These are phyloP conservation scores for Globisporangium irregulare DNA, from an alignment of 352 stramenopile genomes.

Conservation along the genomic window DNA sequence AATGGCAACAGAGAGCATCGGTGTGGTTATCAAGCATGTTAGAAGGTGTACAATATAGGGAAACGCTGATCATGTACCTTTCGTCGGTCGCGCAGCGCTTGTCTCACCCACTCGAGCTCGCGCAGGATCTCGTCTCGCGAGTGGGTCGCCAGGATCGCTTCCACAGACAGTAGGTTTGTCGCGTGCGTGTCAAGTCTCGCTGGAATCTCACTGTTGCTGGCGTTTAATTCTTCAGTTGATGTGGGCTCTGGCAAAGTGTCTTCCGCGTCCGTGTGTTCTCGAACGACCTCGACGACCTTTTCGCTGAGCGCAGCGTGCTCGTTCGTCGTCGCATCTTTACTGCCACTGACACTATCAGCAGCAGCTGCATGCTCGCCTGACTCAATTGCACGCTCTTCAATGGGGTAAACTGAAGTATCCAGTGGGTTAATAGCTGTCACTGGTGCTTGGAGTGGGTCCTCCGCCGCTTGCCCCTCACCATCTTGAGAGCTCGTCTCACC, in stretches of 20 bases:
- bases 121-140: slow-evolving; percentile 44
- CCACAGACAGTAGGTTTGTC: slow-evolving; percentile 15
- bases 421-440: background rate
- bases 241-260: background rate
- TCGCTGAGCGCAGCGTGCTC: background rate
- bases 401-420: slow-evolving; percentile 7
- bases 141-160: slow-evolving; percentile 46
- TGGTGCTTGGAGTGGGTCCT: slow-evolving; percentile 5
- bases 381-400: slow-evolving; percentile 13
- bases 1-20: background rate
- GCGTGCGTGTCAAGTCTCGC: background rate
- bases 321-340: background rate
- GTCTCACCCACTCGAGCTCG: slow-evolving; percentile 51
- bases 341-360: background rate
- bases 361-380: background rate
- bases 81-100: slow-evolving; percentile 44
- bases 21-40: background rate
- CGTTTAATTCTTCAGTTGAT: background rate
- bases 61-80: slow-evolving; percentile 26
- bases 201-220: background rate
- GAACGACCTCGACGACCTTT: background rate
- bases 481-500: background rate
- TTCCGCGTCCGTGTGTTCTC: background rate
- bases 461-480: background rate
- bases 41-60: background rate